Conservation (phyloP, 139 green algal genomes). For the Coelastrella sp. region DNA sequence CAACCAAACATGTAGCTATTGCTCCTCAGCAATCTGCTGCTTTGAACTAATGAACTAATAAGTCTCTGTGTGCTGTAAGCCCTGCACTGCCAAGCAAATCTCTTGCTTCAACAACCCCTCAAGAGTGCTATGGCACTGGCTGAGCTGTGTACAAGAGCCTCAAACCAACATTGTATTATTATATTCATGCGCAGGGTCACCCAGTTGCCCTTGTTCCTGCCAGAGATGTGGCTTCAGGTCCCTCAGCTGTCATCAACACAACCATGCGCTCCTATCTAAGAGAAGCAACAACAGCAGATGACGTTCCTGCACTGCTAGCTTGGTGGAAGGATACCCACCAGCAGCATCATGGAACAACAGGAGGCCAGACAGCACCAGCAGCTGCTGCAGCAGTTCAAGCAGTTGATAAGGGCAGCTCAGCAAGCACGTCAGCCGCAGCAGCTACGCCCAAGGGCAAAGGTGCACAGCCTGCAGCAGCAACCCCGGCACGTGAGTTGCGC, state of each 20-base stretch:
- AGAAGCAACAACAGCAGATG: conserved; percentile 19
- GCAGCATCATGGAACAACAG: not conserved
- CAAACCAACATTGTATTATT: not conserved
- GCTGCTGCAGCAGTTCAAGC: not conserved
- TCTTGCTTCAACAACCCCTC: too few relatives aligned
- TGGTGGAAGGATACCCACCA: conserved; percentile 34
- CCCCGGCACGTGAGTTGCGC: not conserved
- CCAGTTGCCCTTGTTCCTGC: conserved; percentile 21
- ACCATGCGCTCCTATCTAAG: conserved; percentile 26
- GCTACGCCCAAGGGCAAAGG: not conserved
- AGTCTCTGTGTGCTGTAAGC: too few relatives aligned
- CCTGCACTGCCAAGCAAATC: too few relatives aligned
- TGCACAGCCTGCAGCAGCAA: conserved; percentile 13
- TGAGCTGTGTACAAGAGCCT: not conserved
- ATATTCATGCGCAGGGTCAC: conserved; percentile 5
- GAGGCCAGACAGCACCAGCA: not conserved
- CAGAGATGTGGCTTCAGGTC: not conserved
- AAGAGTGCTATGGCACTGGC: too few relatives aligned
- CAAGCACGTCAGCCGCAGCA: not conserved
- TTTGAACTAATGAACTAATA: too few relatives aligned
- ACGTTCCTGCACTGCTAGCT: conserved; percentile 35
- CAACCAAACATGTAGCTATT: too few relatives aligned
- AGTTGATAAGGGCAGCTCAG: not conserved
- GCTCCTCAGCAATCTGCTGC: too few relatives aligned
- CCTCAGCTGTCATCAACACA: not conserved